Conservation (phyloP, 164 flowering plant species). For the Umbellularia californica region DNA sequence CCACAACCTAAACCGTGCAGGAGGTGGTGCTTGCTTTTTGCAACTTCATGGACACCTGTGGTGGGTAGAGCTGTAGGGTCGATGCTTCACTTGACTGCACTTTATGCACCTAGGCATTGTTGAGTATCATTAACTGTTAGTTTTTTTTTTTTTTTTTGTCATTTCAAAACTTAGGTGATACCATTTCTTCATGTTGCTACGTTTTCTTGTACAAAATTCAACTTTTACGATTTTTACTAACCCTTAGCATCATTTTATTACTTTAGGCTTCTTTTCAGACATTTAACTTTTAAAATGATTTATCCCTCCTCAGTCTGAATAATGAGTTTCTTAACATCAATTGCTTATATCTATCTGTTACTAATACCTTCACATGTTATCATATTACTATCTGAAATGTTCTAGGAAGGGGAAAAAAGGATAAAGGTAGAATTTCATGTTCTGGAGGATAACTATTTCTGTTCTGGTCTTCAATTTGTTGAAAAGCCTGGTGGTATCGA, state of each 20-base stretch:
- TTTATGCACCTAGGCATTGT: background rate
- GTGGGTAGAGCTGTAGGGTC: background rate
- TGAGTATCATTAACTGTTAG: background rate
- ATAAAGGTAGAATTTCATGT: constrained; percentile 50
- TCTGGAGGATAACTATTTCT: constrained; percentile 41
- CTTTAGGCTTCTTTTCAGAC: background rate
- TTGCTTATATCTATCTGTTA: background rate
- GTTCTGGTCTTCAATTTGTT: constrained; percentile 55
- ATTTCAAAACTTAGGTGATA: too few species aligned
- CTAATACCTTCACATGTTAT: background rate
- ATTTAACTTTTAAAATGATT: background rate
- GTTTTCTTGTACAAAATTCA: too few species aligned
- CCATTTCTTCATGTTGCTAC: too few species aligned
- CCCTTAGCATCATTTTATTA: too few species aligned
- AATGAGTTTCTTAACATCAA: background rate
- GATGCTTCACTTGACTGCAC: background rate
- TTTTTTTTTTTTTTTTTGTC: background rate
- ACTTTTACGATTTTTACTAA: too few species aligned
- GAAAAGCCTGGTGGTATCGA: constrained; percentile 33
- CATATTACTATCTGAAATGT: background rate
- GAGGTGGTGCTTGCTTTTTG: too few species aligned
- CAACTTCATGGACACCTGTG: background rate
- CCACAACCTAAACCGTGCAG: too few species aligned
- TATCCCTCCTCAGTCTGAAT: background rate
- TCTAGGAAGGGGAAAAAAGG: constrained; percentile 9